Base-by-base conservation (phyloP, 129 eudicot species). In the Smallanthus sonchifolius region DNA sequence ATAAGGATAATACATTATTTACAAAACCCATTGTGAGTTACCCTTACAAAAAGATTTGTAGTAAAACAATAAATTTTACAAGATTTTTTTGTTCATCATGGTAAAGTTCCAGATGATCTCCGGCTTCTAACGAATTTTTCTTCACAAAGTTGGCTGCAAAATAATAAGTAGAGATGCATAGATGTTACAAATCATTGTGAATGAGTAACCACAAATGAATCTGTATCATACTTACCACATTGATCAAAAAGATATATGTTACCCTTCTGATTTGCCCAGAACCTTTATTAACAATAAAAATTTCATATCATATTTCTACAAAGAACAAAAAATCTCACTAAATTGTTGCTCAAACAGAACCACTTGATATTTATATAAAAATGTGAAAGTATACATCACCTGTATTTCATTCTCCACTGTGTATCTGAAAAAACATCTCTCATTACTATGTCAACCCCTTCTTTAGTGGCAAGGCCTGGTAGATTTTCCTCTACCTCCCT, bases 211-310 rank as follows among this genome's bases (percentile, higher is more conserved):
- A 2, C 28, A 55, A 67, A 67, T 76, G 16, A 67, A 55, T 16
- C 6, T 76, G 13, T 10, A 10, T 42, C 42, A 17, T 67, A 68
- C 75, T 76, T 76, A 67, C 80, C 59, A 55, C 75, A 67, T 39
- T 67, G 68, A n/a, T 76, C 80, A 40, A 67, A 17, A 28, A 76
- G 59, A 67, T 76, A 76, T 40, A 76, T 67, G 3, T 57, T 40
- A 55, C 75, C 67, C 67, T 76, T 76, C 14, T 76, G 60, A 44
- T 76, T 76, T 55, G 75, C 75, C 75, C 80, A 67, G n/a, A 39
- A 76, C 80, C 74, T 75, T 65, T 67, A 54, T 74, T 20, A 51
- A 28, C 45, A 54, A 4, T 39, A 44, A 36, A 74, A 36, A 51
- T 42, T 6, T 6, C 11, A 59, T 43, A 51, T 60, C 59, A 59